phyloP scores from a whole-genome alignment of 352 stramenopile genomes.

The Pseudoperonospora humuli region DNA sequence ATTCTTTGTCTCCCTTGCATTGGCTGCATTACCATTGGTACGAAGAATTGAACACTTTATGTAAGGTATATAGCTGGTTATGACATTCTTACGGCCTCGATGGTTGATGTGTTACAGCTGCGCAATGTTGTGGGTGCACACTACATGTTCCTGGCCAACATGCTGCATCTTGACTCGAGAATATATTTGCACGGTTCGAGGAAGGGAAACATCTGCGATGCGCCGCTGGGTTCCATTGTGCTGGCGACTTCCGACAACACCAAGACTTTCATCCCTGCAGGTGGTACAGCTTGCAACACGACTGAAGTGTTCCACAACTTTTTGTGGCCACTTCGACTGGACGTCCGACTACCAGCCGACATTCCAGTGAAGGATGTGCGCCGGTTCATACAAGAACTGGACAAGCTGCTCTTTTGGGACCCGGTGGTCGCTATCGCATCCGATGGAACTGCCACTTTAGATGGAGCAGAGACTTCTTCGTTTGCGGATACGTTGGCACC shows the following conservation, averaged over 20 bases:
- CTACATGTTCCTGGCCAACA: slow-evolving; percentile 75
- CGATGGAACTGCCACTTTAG: slow-evolving; percentile 17
- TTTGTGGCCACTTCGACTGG: slow-evolving; percentile 44
- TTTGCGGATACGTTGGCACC: slow-evolving; percentile 24
- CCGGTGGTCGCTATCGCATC: slow-evolving; percentile 20
- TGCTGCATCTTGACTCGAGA: slow-evolving; percentile 46
- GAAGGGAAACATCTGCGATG: slow-evolving; percentile 43
- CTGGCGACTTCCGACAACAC: slow-evolving; percentile 46
- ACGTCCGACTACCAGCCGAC: slow-evolving; percentile 35
- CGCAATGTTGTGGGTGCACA: slow-evolving; percentile 63
- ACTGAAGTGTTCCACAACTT: slow-evolving; percentile 47
- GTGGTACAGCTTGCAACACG: slow-evolving; percentile 38
- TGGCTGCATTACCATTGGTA: slow-evolving; percentile 53
- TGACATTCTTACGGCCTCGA: background rate
- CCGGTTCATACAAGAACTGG: slow-evolving; percentile 57
- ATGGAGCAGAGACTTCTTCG: slow-evolving; percentile 16
- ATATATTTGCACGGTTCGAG: slow-evolving; percentile 38
- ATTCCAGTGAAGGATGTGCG: slow-evolving; percentile 30
- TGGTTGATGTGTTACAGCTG: slow-evolving; percentile 25
- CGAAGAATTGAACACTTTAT: background rate
- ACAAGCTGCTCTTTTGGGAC: slow-evolving; percentile 44
- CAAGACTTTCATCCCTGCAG: slow-evolving; percentile 60
- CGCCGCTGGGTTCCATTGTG: slow-evolving; percentile 61
- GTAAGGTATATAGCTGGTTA: background rate
- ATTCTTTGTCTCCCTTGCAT: slow-evolving; percentile 61